Base-by-base conservation (phyloP, 176 grass and related monocot species). In the Stipa capillata region DNA sequence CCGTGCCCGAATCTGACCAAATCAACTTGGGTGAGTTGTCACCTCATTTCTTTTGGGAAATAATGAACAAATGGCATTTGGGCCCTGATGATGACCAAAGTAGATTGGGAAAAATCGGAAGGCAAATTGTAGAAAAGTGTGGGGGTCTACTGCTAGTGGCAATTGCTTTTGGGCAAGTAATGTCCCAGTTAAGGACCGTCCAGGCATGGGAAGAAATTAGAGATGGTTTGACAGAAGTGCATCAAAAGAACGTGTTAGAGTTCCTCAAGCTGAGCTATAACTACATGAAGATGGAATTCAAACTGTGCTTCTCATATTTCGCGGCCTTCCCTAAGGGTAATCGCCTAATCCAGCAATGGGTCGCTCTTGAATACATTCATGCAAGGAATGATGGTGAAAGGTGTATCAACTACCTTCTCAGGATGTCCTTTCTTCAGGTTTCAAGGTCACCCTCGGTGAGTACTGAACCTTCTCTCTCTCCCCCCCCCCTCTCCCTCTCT, bases 361-460 rank as follows among this genome's bases (percentile, higher is more conserved):
- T 6, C 2, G 90, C 86, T 23, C 90, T 89, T 73, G 80, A 80
- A 39, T 92, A 84, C 49, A 81, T 84, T 39, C n/a, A 71, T 23
- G 10, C 8, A 8, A 17, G 37, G 0, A 21, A 10, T 2, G 27
- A 66, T 16, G 86, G 74, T 14, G 23, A 70, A 14, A 29, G 57
- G 0, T 92, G 82, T 40, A 64, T 89, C 3, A 23, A 86, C 15
- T 63, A 79, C 69, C 69, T 92, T 21, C 12, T 69, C 20, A 57
- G 82, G 43, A 92, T 85, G 78, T 92, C 83, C 4, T 89, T 92
- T 79, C 48, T 89, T 72, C 79, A 89, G 13, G 66, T 77, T 45
- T 73, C 73, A 3, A n/a, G 45, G 52, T 43, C 77, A 42, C 31
- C 24, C 0, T 13, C 2, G 77, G 77, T 80, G 5, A 64, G 75